Evolutionary conservation across 805 yeast species (phyloP).

Genomic region (Saturnispora dispora): DNA sequence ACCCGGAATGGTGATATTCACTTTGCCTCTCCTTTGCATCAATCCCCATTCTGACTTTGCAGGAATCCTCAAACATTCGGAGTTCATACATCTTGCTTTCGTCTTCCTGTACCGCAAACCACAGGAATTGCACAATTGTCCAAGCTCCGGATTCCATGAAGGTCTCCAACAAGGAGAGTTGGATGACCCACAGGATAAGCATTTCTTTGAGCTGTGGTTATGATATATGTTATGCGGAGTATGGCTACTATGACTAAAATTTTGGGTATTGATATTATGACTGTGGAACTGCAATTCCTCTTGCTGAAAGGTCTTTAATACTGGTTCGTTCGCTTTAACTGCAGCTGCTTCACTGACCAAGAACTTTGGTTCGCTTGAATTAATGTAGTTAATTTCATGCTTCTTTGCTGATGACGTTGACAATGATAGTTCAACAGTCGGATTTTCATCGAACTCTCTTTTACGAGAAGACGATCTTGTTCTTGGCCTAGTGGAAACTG

Average conservation of each 20-base stretch:
- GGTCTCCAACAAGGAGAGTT: conserved; percentile 99
- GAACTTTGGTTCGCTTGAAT: conserved; percentile 3
- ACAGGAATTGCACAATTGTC: conserved; percentile 95
- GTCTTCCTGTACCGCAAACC: conserved; percentile 93
- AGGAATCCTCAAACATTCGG: conserved; percentile 76
- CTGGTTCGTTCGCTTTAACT: neutral
- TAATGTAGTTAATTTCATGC: conserved; percentile 8
- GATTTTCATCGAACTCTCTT: neutral
- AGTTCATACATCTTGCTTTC: conserved; percentile 77
- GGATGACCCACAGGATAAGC: conserved; percentile 84
- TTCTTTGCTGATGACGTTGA: conserved; percentile 1
- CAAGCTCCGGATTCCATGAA: conserved; percentile 82
- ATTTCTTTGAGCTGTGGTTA: conserved; percentile 37
- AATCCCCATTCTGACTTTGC: conserved; percentile 93
- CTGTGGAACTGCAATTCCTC: neutral
- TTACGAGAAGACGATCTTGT: conserved; percentile 5
- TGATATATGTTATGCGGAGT: conserved; percentile 8
- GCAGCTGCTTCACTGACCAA: neutral
- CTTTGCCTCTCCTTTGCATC: conserved; percentile 65
- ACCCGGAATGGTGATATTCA: conserved; percentile 17
- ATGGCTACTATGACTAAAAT: neutral
- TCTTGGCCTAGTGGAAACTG: conserved; percentile 6
- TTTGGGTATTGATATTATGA: neutral
- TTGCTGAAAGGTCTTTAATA: neutral
- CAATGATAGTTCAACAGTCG: neutral